These are phyloP conservation scores for Rubus parviflorus DNA, from an alignment of 306 rosid species.

Conservation along the genomic window DNA sequence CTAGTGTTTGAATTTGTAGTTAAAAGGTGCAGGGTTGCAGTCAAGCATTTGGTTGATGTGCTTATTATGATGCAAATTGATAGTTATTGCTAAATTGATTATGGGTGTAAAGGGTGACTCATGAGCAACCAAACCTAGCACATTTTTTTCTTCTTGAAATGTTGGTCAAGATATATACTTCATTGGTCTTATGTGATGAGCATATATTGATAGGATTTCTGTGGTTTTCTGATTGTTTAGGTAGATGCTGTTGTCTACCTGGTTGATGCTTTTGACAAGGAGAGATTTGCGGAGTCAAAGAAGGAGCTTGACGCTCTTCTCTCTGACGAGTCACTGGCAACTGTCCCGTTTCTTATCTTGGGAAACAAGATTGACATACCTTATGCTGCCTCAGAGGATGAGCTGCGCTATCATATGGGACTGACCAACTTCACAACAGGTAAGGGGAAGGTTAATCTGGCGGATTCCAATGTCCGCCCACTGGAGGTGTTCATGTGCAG, in stretches of 20 bases:
- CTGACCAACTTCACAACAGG: constrained; percentile 76
- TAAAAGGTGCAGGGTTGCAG: not conserved
- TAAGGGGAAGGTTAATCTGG: constrained; percentile 67
- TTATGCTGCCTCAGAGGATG: constrained; percentile 79
- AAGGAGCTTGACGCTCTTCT: constrained; percentile 79
- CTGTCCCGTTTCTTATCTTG: constrained; percentile 70
- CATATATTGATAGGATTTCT: not conserved
- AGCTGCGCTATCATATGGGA: constrained; percentile 61
- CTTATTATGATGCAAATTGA: not conserved
- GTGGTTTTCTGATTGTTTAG: constrained; percentile 27
- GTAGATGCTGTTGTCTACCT: constrained; percentile 81
- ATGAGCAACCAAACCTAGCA: not conserved
- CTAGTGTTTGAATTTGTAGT: not conserved
- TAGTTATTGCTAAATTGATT: not conserved
- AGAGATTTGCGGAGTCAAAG: constrained; percentile 69
- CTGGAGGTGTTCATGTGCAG: constrained; percentile 92
- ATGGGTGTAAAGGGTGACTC: not conserved
- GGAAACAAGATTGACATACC: constrained; percentile 88
- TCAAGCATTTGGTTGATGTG: not conserved
- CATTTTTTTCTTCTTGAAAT: not conserved
- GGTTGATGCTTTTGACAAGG: constrained; percentile 77
- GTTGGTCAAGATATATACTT: not conserved
- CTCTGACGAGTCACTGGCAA: constrained; percentile 61
- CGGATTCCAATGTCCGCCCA: constrained; percentile 65
- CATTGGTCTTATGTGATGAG: not conserved